Conservation (phyloP, 2,329 filamentous ascomycete species). For the Fusarium algeriense region DNA sequence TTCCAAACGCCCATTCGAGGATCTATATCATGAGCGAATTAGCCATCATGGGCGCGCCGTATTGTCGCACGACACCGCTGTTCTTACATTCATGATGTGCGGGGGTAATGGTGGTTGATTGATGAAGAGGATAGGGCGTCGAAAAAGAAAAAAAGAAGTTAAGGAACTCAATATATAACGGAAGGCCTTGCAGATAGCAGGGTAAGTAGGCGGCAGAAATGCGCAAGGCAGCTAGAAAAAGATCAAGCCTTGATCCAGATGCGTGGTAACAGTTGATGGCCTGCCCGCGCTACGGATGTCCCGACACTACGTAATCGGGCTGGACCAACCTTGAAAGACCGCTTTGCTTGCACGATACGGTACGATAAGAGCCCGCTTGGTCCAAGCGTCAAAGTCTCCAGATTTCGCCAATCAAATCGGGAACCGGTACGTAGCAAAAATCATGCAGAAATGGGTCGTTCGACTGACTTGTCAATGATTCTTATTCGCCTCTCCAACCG, state of each 20-base stretch:
- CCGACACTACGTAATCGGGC: conserved; percentile 39
- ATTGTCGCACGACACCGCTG: conserved; percentile 35
- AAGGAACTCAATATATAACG: not conserved
- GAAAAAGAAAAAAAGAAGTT: not conserved
- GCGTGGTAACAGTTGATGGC: conserved; percentile 36
- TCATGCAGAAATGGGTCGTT: conserved; percentile 49
- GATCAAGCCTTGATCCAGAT: conserved; percentile 10
- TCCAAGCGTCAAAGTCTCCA: conserved; percentile 26
- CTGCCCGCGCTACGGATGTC: conserved; percentile 28
- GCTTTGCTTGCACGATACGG: conserved; percentile 31
- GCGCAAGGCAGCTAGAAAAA: conserved; percentile 40
- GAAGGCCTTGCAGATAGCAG: not conserved
- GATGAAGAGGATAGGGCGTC: conserved; percentile 1
- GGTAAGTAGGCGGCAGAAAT: conserved; percentile 8
- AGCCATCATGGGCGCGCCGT: conserved; percentile 34
- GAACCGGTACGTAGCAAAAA: conserved; percentile 48
- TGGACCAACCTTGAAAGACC: conserved; percentile 20
- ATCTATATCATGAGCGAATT: conserved; percentile 67
- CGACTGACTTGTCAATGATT: conserved; percentile 33
- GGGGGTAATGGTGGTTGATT: conserved; percentile 24
- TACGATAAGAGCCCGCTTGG: conserved; percentile 43
- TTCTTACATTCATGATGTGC: conserved; percentile 48
- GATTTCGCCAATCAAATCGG: conserved; percentile 48
- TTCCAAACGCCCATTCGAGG: conserved; percentile 98
- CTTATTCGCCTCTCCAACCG: conserved; percentile 43